Evolutionary conservation across 305 asterid genomes (phyloP).

Genomic region (Fraxinus sp.): DNA sequence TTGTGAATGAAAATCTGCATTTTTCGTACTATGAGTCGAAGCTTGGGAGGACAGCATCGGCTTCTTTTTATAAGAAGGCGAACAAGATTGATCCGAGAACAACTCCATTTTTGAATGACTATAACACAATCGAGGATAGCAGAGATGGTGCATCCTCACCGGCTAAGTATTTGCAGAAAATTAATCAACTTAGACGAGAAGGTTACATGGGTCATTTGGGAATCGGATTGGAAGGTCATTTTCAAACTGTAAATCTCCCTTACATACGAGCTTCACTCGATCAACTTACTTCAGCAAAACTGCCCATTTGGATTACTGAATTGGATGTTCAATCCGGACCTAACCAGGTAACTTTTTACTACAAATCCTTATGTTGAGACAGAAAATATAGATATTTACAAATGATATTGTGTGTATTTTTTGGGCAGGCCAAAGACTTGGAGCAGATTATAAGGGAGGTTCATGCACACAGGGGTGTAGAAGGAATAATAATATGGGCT

Average conservation of each 20-base stretch:
- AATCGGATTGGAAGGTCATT: constrained; percentile 73
- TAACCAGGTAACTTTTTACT: constrained; percentile 20
- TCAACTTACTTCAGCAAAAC: constrained; percentile 38
- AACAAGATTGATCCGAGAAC: constrained; percentile 28
- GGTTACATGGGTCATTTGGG: constrained; percentile 56
- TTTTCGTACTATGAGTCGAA: constrained; percentile 43
- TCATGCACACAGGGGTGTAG: constrained; percentile 34
- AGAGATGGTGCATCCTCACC: constrained; percentile 37
- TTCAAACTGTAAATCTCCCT: constrained; percentile 37
- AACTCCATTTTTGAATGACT: constrained; percentile 60
- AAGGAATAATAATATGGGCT: constrained; percentile 54
- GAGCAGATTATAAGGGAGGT: constrained; percentile 47
- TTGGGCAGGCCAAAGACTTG: constrained; percentile 40
- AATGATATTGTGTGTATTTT: background rate
- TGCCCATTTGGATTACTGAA: constrained; percentile 77
- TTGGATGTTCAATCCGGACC: constrained; percentile 46
- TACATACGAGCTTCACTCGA: constrained; percentile 57
- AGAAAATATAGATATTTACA: background rate
- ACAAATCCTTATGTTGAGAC: background rate
- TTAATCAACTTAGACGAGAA: constrained; percentile 25
- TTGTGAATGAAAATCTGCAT: constrained; percentile 62
- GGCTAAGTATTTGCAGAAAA: constrained; percentile 36
- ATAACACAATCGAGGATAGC: constrained; percentile 49
- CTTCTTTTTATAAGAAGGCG: constrained; percentile 26
- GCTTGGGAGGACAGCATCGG: constrained; percentile 36